Base-by-base conservation (phyloP, 192 early-diverging fungal genomes). In the Backusella mclennaniae region DNA sequence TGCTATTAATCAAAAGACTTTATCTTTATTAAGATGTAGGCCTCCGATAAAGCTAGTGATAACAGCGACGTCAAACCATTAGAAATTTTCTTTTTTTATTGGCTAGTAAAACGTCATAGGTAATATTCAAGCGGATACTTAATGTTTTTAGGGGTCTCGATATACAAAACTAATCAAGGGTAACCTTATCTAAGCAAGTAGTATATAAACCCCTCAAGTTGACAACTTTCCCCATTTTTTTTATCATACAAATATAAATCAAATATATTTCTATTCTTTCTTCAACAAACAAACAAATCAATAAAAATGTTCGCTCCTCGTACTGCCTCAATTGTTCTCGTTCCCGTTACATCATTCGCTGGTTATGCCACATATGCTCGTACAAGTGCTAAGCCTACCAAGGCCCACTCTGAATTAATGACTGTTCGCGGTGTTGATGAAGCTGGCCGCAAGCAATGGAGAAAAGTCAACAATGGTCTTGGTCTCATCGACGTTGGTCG, bases 401-500 rank as follows among this genome's bases (percentile, higher is more conserved):
- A 41, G 36, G 80, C 76, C 14, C 69, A 77, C 23, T 63, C 76
- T n/a, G 14, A 75, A 8, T 29, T 72, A 31, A 82, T 82, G 80
- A 75, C 76, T n/a, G 6, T 42, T 66, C 67, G 70, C 31, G 78
- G 78, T 15, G 17, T 66, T 9, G 66, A 69, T 21, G 5, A 38
- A 0, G 41, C 59, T 67, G 19, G 36, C 29, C 46, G 59, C 15
- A 41, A 63, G 6, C 73, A 80, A 75, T 84, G 83, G 83, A 71
- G 69, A 23, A 74, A 53, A 56, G 52, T 73, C 12, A 84, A 84
- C 31, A 84, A 84, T 14, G 83, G 83, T 36, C 53, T 84, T 42
- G 78, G 80, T 69, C 26, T 75, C 31, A 35, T 44, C n/a, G 83
- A 82, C 80, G 83, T 84, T 29, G 69, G 74, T 36, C 80, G 83